Evolutionary conservation across 257 asterid species (phyloP).

Genomic region (Linaria vulgaris): DNA sequence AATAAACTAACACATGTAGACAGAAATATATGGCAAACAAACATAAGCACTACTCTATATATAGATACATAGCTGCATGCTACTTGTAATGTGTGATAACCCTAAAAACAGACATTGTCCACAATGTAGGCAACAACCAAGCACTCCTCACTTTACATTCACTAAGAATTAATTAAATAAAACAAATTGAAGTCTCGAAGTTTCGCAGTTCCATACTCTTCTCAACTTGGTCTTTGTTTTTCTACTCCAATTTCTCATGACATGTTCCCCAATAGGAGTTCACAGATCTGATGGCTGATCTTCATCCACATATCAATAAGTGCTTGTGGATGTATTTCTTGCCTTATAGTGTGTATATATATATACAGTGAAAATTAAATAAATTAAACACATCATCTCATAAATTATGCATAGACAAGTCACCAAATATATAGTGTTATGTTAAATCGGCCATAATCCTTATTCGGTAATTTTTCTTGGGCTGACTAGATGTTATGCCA

Average conservation of each 20-base stretch:
- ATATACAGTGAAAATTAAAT: too few species aligned
- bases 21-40: slow-evolving; percentile 2
- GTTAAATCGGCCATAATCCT: too few species aligned
- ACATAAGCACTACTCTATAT: slow-evolving; percentile 5
- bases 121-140: slow-evolving; percentile 37
- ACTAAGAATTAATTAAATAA: slow-evolving; percentile 22
- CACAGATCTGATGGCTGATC: slow-evolving; percentile 12
- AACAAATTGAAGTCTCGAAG: background rate
- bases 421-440: too few species aligned
- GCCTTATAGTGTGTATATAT: too few species aligned
- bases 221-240: slow-evolving; percentile 33
- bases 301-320: background rate
- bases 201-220: slow-evolving; percentile 27
- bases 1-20: background rate
- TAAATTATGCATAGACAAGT: too few species aligned
- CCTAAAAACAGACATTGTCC: slow-evolving; percentile 38
- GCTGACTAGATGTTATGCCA: too few species aligned
- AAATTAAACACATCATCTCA: too few species aligned
- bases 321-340: too few species aligned
- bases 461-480: too few species aligned
- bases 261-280: slow-evolving; percentile 47
- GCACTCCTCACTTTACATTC: slow-evolving; percentile 18
- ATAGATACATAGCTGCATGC: background rate
- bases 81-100: slow-evolving; percentile 22
- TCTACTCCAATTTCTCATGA: slow-evolving; percentile 35